Percentiles rank a stretch among this genome's conserved stretches.
phyloP scores from a whole-genome alignment of 768 basidiomycete species.

The Pleurotus citrinopileatus region DNA sequence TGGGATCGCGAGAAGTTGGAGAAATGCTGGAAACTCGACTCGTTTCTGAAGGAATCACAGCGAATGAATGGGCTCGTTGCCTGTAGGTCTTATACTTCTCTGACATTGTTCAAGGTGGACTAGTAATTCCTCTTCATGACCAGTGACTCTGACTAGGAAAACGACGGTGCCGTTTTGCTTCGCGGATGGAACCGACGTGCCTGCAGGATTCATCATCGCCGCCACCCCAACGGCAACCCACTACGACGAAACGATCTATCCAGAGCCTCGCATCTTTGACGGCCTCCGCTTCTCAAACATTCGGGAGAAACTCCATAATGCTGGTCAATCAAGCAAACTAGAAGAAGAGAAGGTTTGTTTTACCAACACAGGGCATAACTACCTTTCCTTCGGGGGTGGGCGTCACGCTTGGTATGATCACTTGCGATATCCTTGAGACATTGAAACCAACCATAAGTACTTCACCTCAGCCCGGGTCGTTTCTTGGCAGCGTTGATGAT shows the following conservation, averaged over 20 bases:
- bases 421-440: background rate
- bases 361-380: constrained; percentile 1
- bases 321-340: background rate
- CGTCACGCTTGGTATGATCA: constrained; percentile 1
- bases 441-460: background rate
- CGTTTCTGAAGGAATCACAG: constrained; percentile 28
- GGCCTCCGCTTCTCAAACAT: constrained; percentile 2
- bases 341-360: constrained; percentile 13
- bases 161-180: constrained; percentile 13
- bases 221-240: constrained; percentile 12
- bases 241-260: constrained; percentile 11
- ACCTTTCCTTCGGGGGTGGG: constrained; percentile 4
- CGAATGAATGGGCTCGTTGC: background rate
- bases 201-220: constrained; percentile 11
- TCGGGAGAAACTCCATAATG: background rate
- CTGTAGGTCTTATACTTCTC: background rate
- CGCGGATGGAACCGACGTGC: constrained; percentile 16
- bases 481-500: constrained; percentile 22
- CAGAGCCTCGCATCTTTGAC: background rate
- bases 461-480: constrained; percentile 14
- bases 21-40: constrained; percentile 29
- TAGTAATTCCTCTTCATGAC: background rate
- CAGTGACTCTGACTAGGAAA: constrained; percentile 11
- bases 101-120: too few relatives aligned
- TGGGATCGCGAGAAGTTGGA: constrained; percentile 12